phyloP scores from a whole-genome alignment of 352 stramenopile species.

The Pythium brassicae region DNA sequence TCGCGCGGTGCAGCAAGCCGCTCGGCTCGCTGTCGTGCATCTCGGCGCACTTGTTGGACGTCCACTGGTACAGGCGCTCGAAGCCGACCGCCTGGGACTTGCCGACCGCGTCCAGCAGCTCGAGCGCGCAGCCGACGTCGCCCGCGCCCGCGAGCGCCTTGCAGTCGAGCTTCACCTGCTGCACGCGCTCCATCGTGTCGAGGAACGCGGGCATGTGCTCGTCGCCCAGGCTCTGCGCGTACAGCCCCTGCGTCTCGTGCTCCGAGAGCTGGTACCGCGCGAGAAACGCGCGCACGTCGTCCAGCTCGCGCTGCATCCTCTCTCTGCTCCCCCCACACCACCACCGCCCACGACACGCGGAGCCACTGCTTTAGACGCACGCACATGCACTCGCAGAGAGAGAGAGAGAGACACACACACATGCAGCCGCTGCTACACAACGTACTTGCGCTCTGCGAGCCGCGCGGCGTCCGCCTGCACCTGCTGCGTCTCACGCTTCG shows the following conservation, averaged over 20 bases:
- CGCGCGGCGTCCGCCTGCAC: slow-evolving; percentile 49
- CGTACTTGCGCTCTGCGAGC: slow-evolving; percentile 40
- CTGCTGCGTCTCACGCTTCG: slow-evolving; percentile 61
- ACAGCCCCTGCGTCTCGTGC: slow-evolving; percentile 58
- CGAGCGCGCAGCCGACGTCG: slow-evolving; percentile 55
- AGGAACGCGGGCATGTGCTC: slow-evolving; percentile 65
- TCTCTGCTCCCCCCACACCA: slow-evolving; percentile 24
- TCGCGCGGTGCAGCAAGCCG: slow-evolving; percentile 58
- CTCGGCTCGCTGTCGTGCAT: slow-evolving; percentile 58
- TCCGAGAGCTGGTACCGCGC: slow-evolving; percentile 64
- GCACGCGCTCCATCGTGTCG: slow-evolving; percentile 56
- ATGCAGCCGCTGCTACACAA: neutral
- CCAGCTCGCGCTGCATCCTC: slow-evolving; percentile 39
- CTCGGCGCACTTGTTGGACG: slow-evolving; percentile 67
- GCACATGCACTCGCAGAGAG: slow-evolving; percentile 6
- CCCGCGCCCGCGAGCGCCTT: slow-evolving; percentile 41
- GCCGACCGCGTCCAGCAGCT: slow-evolving; percentile 82
- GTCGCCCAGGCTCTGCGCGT: slow-evolving; percentile 27
- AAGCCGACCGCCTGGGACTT: slow-evolving; percentile 85
- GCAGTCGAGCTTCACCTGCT: slow-evolving; percentile 71
- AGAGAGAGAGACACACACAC: neutral
- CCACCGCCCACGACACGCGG: too few relatives aligned
- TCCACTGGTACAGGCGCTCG: slow-evolving; percentile 86
- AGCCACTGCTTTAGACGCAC: neutral
- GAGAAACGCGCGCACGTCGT: slow-evolving; percentile 58